Evolutionary conservation across 768 basidiomycete genomes (phyloP), one percentile per base, ranked within the genome.

Genomic region (Leccinellum luteum): DNA sequence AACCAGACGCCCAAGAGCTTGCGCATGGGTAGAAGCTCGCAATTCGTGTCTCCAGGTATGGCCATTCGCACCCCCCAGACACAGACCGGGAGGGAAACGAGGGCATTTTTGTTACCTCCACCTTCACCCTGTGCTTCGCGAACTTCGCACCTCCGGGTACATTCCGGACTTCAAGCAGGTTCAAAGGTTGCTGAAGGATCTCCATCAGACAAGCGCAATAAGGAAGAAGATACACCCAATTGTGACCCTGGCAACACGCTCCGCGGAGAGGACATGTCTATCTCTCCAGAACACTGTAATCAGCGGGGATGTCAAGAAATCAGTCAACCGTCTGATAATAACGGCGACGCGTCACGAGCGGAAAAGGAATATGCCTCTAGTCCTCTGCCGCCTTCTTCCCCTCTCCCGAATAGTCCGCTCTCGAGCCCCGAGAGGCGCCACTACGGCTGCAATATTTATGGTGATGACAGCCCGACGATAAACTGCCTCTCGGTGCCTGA

Each of bases 371-470:
- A 59, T 15, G 58, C 59, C 76, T 79, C 81, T 75, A 74, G 75
- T 49, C 81, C 81, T 15, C 72, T 86, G 2, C 84, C 85, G 21
- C 84, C 85, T 17, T 85, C 85, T 7, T 86, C 85, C 12, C 84
- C 85, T 5, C 82, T 76, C 12, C 82, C 81, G 8, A 76, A 76
- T 15, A 86, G 85, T 63, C 83, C 84, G 6, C 59, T 73, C 57
- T 73, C 69, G 23, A 70, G 69, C 41, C 66, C 69, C 15, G 25
- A 25, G 23, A 66, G 58, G 17, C 31, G 15, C 10, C 31, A n/a
- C n/a, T n/a, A 48, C 25, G 14, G 41, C 41, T 43, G 5, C 41
- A 19, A 35, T n/a, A 28, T 35, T 23, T 44, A 60, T 30, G 48
- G 58, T 23, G 48, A 60, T 32, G 48, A 58, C 38, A 38, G 21